A percentile compares a stretch with the other conserved stretches of the same genome.
phyloP scores from a whole-genome alignment of 2,329 filamentous ascomycete genomes.

The Epichloe sibirici region DNA sequence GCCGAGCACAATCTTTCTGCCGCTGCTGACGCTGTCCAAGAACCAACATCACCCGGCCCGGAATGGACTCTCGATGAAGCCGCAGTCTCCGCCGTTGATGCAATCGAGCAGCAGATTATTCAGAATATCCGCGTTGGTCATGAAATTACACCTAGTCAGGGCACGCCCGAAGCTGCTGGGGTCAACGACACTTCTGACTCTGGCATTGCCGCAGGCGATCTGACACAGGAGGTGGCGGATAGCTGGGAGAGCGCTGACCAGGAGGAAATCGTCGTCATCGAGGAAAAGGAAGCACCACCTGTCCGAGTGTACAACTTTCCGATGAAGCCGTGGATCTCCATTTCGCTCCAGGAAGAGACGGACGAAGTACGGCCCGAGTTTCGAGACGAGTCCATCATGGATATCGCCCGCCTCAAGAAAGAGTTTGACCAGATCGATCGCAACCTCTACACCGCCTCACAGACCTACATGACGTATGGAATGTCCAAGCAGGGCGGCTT shows the following conservation, averaged over 20 bases:
- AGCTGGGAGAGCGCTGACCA: constrained; percentile 85
- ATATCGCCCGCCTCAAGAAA: constrained; percentile 91
- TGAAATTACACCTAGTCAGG: constrained; percentile 32
- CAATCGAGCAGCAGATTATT: constrained; percentile 9
- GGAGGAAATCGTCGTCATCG: constrained; percentile 50
- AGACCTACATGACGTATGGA: constrained; percentile 86
- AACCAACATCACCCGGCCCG: constrained; percentile 23
- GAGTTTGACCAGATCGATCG: constrained; percentile 96
- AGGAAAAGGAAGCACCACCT: constrained; percentile 51
- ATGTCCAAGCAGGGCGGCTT: constrained; percentile 89
- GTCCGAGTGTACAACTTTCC: constrained; percentile 91
- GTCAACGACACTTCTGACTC: constrained; percentile 38
- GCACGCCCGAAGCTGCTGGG: constrained; percentile 29
- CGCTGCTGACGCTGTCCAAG: constrained; percentile 22
- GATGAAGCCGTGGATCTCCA: constrained; percentile 90
- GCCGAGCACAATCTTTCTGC: constrained; percentile 38
- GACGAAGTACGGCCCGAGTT: constrained; percentile 50
- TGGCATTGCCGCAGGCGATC: constrained; percentile 40
- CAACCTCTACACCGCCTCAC: constrained; percentile 78
- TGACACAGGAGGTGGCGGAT: constrained; percentile 53
- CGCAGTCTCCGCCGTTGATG: constrained; percentile 1
- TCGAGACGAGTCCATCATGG: constrained; percentile 70
- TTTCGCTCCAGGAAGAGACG: constrained; percentile 53
- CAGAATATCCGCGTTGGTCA: constrained; percentile 37
- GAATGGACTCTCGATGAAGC: background rate